Evolutionary conservation across 148 eudicot species (phyloP).

Genomic region (Heliosperma pusillum): DNA sequence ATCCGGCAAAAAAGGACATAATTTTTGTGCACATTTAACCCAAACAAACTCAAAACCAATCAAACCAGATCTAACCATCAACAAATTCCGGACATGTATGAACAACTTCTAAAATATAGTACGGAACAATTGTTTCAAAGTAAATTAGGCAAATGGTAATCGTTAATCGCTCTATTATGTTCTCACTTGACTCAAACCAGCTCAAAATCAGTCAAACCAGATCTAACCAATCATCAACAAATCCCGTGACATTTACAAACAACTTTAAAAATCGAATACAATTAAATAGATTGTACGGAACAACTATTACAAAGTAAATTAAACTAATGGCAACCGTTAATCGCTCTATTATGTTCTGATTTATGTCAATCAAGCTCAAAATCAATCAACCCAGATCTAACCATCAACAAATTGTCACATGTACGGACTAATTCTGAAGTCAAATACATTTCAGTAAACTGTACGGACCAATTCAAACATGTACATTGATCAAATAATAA

Average conservation of each 20-base stretch:
- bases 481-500: slow-evolving; percentile 17
- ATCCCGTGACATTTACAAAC: neutral
- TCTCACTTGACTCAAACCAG: neutral
- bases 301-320: too few relatives aligned
- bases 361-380: too few relatives aligned
- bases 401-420: neutral
- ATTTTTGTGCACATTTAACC: neutral
- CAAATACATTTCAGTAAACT: neutral
- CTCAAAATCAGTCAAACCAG: slow-evolving; percentile 12
- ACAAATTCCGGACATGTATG: neutral
- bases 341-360: too few relatives aligned
- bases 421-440: neutral
- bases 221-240: slow-evolving; percentile 18
- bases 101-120: neutral
- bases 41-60: neutral
- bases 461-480: neutral
- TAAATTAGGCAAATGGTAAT: neutral
- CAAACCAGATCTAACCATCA: neutral
- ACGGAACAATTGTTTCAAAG: neutral
- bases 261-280: neutral
- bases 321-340: too few relatives aligned
- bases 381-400: neutral
- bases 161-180: neutral
- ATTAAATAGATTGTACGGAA: neutral
- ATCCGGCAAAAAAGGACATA: neutral